Percentiles rank a stretch among this genome's conserved stretches.
Evolutionary conservation across 441 rosid genomes (phyloP).

Genomic region (Theobroma grandiflorum): DNA sequence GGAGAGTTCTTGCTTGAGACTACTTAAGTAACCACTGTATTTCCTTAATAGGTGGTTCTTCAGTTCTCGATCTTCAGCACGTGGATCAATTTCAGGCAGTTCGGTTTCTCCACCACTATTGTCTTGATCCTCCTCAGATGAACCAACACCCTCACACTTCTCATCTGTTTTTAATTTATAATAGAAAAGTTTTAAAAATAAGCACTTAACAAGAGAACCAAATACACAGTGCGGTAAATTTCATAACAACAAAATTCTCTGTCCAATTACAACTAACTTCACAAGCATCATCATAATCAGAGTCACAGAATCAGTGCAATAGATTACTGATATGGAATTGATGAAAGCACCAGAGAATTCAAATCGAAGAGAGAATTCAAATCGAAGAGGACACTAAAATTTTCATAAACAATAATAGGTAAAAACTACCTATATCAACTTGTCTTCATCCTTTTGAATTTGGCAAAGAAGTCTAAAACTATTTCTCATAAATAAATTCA

Average conservation of each 20-base stretch:
- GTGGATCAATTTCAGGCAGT: conserved; percentile 83
- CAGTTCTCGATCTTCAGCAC: conserved; percentile 88
- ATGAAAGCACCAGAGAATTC: background rate
- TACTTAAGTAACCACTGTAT: conserved; percentile 91
- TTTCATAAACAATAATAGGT: background rate
- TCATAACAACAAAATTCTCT: background rate
- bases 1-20: conserved; percentile 94
- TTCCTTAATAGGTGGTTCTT: conserved; percentile 90
- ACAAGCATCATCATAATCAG: background rate
- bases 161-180: conserved; percentile 65
- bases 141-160: conserved; percentile 77
- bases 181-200: background rate
- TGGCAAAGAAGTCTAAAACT: background rate
- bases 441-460: background rate
- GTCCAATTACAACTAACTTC: background rate
- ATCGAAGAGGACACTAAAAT: background rate
- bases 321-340: background rate
- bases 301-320: background rate
- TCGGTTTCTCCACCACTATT: conserved; percentile 90
- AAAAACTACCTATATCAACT: background rate
- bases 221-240: background rate
- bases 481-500: background rate
- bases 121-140: conserved; percentile 91
- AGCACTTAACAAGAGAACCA: background rate
- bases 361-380: conserved; percentile 6